Evolutionary conservation across 768 basidiomycete species (phyloP).

Genomic region (Leccinum arenicola): DNA sequence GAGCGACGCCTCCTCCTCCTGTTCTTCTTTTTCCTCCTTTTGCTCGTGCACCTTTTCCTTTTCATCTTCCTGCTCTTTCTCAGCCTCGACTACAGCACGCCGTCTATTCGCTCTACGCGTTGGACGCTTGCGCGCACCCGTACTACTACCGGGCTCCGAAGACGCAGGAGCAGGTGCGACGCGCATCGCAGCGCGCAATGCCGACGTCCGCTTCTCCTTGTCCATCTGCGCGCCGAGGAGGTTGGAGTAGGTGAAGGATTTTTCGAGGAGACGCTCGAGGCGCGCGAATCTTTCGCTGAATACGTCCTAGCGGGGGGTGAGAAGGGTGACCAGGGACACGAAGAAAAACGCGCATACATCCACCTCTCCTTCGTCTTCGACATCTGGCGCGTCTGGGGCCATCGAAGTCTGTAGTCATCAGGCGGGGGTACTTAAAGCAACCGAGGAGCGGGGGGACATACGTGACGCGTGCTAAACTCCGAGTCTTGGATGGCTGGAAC

Average conservation of each 20-base stretch:
- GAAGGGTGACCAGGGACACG: neutral
- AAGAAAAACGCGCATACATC: slow-evolving; percentile 9
- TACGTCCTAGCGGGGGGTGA: slow-evolving; percentile 35
- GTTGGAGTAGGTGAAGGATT: slow-evolving; percentile 71
- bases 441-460: slow-evolving; percentile 5
- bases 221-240: slow-evolving; percentile 78
- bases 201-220: slow-evolving; percentile 39
- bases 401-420: slow-evolving; percentile 16
- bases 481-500: neutral
- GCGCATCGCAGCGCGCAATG: slow-evolving; percentile 29
- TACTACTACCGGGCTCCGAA: neutral
- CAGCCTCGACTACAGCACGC: slow-evolving; percentile 8
- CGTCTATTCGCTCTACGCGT: slow-evolving; percentile 10
- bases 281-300: slow-evolving; percentile 47
- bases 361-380: slow-evolving; percentile 13
- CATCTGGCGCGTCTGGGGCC: neutral
- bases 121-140: slow-evolving; percentile 14
- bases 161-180: slow-evolving; percentile 6
- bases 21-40: neutral
- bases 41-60: neutral
- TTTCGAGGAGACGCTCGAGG: slow-evolving; percentile 68
- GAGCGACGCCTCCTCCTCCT: neutral
- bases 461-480: slow-evolving; percentile 14
- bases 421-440: neutral
- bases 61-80: neutral